phyloP scores from a whole-genome alignment of 257 asterid genomes.

The Solanum lycopersicoides region DNA sequence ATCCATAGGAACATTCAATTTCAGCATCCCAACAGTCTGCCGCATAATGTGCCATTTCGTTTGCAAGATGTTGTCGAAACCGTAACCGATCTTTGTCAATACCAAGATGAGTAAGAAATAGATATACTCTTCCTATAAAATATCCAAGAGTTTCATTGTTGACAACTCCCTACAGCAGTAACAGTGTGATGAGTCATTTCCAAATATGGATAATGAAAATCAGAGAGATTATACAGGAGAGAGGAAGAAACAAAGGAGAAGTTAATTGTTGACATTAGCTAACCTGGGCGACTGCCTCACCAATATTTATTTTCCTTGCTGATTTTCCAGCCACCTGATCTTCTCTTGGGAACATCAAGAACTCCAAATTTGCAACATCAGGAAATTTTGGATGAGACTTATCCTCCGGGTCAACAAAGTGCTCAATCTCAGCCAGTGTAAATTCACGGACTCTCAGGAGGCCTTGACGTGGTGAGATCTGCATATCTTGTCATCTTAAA shows the following conservation, averaged over 20 bases:
- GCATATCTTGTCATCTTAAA: background rate
- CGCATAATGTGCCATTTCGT: constrained; percentile 41
- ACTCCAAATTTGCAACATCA: constrained; percentile 50
- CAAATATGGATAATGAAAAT: background rate
- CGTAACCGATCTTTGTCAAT: constrained; percentile 69
- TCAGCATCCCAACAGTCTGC: constrained; percentile 50
- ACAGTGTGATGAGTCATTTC: background rate
- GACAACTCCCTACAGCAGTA: constrained; percentile 21
- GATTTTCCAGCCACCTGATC: constrained; percentile 54
- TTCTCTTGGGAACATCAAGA: constrained; percentile 62
- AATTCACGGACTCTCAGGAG: constrained; percentile 64
- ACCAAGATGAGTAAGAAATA: constrained; percentile 63
- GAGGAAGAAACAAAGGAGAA: background rate
- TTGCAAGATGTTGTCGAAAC: constrained; percentile 39
- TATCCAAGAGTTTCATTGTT: constrained; percentile 34
- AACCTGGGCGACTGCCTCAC: constrained; percentile 56
- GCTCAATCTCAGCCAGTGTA: constrained; percentile 70
- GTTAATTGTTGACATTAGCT: background rate
- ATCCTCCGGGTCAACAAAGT: constrained; percentile 61
- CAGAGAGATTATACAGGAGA: background rate
- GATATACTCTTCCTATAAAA: constrained; percentile 50
- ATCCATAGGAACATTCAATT: constrained; percentile 69
- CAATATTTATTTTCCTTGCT: constrained; percentile 40
- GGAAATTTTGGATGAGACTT: constrained; percentile 64
- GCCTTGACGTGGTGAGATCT: constrained; percentile 78